Percentiles rank a stretch among this genome's conserved stretches.
Conservation (phyloP, 179 eudicot genomes). For the Beta macrorhiza region DNA sequence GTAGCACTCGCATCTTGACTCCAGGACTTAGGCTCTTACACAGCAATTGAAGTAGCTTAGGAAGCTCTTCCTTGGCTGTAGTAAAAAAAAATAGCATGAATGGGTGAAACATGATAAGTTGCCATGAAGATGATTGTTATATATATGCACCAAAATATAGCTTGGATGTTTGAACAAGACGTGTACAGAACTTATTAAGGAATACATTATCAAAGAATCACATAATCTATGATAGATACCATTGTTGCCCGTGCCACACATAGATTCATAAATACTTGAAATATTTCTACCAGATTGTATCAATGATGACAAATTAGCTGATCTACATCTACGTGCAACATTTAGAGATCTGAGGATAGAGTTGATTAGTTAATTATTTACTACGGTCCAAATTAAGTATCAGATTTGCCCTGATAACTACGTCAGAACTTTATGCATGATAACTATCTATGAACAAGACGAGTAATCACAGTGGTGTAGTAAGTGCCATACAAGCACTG, state of each 20-base stretch:
- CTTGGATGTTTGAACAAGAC: neutral
- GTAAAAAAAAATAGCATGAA: neutral
- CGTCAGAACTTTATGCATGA: neutral
- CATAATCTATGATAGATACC: neutral
- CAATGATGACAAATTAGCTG: neutral
- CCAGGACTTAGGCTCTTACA: constrained; percentile 33
- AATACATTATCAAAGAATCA: neutral
- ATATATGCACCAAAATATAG: neutral
- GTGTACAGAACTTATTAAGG: neutral
- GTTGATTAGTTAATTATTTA: neutral
- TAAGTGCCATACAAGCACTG: neutral
- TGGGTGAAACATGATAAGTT: too few species aligned
- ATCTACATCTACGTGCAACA: neutral
- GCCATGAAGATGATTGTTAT: neutral
- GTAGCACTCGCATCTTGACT: neutral
- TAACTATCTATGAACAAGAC: too few species aligned
- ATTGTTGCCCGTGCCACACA: constrained; percentile 4
- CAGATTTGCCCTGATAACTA: neutral
- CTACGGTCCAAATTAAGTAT: neutral
- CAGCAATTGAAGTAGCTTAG: constrained; percentile 66
- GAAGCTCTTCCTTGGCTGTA: constrained; percentile 47
- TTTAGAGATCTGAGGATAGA: neutral
- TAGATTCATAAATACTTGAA: neutral
- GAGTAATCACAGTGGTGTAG: neutral
- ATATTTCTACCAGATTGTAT: neutral